Percentiles rank a stretch among this genome's conserved stretches.
phyloP scores from a whole-genome alignment of 371 early-diverging fungal species.

The Actinomortierella ambigua region DNA sequence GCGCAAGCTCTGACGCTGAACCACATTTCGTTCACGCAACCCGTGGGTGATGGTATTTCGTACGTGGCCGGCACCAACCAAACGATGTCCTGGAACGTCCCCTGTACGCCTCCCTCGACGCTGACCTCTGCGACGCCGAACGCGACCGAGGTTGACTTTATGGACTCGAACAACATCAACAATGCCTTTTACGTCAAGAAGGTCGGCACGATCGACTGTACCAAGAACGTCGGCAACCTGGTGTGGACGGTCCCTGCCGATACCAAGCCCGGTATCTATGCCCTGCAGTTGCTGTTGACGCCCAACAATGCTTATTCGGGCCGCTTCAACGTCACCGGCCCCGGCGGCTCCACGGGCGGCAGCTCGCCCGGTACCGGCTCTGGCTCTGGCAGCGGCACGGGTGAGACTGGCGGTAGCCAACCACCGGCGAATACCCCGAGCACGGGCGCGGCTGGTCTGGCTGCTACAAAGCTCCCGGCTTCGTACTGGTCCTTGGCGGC shows the following conservation, averaged over 20 bases:
- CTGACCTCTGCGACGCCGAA: constrained; percentile 32
- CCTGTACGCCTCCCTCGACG: constrained; percentile 25
- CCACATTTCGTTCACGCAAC: constrained; percentile 44
- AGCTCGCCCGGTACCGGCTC: background rate
- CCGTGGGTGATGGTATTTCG: constrained; percentile 40
- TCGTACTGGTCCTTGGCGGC: constrained; percentile 4
- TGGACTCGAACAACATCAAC: constrained; percentile 47
- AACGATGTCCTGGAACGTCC: constrained; percentile 42
- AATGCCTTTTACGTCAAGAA: constrained; percentile 47
- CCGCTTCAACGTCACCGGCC: constrained; percentile 33
- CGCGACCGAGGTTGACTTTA: constrained; percentile 44
- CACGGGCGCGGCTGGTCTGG: background rate
- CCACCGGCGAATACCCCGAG: background rate
- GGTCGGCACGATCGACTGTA: constrained; percentile 43
- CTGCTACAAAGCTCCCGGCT: background rate
- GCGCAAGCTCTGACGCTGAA: constrained; percentile 5
- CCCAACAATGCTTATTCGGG: constrained; percentile 46
- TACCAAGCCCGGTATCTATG: constrained; percentile 61
- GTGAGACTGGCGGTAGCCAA: background rate
- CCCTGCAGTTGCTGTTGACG: constrained; percentile 33
- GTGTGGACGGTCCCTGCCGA: constrained; percentile 58
- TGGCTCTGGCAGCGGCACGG: constrained; percentile 1
- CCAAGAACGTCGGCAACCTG: constrained; percentile 39
- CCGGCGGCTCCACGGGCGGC: constrained; percentile 5
- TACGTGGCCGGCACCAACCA: constrained; percentile 43